Conservation (phyloP, 2,329 filamentous ascomycete genomes). For the Dothideomycetidae sp. region DNA sequence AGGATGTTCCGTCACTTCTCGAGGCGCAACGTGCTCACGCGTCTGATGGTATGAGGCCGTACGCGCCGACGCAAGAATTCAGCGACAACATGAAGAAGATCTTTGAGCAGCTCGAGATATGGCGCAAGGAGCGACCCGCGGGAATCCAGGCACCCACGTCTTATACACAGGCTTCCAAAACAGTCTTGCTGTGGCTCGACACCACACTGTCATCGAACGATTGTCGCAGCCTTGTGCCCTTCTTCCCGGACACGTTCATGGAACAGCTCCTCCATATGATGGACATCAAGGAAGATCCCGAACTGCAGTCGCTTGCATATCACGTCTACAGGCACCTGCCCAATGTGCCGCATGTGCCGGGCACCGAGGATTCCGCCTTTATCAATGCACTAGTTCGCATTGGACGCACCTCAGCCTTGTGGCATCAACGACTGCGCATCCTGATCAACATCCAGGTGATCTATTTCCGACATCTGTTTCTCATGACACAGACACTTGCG, state of each 20-base stretch:
- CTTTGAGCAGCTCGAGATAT: conserved; percentile 67
- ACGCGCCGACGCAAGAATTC: conserved; percentile 64
- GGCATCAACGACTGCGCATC: conserved; percentile 89
- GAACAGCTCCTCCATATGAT: conserved; percentile 97
- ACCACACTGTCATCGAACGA: conserved; percentile 81
- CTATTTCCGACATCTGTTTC: conserved; percentile 90
- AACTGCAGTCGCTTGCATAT: conserved; percentile 86
- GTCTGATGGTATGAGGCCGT: conserved; percentile 72
- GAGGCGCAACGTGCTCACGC: conserved; percentile 65
- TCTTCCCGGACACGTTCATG: conserved; percentile 82
- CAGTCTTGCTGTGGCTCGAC: conserved; percentile 88
- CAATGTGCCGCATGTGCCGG: conserved; percentile 81
- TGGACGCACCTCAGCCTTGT: conserved; percentile 67
- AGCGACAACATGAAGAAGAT: conserved; percentile 55
- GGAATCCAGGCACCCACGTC: conserved; percentile 87
- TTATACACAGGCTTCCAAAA: conserved; percentile 94
- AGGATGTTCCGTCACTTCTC: conserved; percentile 60
- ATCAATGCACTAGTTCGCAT: conserved; percentile 78
- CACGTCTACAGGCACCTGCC: conserved; percentile 93
- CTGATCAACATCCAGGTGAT: conserved; percentile 98
- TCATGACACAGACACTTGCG: conserved; percentile 61
- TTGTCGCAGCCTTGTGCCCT: conserved; percentile 76
- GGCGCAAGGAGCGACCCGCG: conserved; percentile 70
- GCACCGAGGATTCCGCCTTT: conserved; percentile 64
- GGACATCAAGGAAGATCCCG: conserved; percentile 97